Percentiles rank a stretch among this genome's conserved stretches.
Evolutionary conservation across 495 filamentous ascomycete species (phyloP).

Genomic region (Elasticomyces elasticus): DNA sequence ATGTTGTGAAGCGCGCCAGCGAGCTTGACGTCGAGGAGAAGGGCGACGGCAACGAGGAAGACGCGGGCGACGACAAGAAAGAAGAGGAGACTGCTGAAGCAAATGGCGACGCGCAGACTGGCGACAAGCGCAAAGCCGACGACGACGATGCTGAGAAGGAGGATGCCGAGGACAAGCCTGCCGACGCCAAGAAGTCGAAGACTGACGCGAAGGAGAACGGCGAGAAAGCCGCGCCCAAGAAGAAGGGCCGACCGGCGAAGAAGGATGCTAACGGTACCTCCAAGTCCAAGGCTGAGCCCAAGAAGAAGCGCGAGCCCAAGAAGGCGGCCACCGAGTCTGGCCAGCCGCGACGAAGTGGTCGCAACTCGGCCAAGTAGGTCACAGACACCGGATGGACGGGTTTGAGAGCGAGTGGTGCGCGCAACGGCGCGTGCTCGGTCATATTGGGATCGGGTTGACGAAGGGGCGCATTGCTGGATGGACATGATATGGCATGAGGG

Average conservation of each 20-base stretch:
- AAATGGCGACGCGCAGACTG: conserved; percentile 30
- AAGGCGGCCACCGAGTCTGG: conserved; percentile 33
- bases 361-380: conserved; percentile 24
- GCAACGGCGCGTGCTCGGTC: neutral
- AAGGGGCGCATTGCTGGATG: neutral
- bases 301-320: conserved; percentile 31
- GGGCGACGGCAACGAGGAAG: conserved; percentile 22
- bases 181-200: conserved; percentile 30
- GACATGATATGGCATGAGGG: neutral
- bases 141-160: conserved; percentile 26
- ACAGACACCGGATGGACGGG: neutral
- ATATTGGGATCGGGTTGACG: neutral
- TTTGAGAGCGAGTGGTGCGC: neutral
- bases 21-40: conserved; percentile 26
- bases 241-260: conserved; percentile 40
- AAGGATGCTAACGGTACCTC: conserved; percentile 10
- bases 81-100: conserved; percentile 17
- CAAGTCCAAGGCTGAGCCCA: conserved; percentile 26
- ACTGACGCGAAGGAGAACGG: too few relatives aligned
- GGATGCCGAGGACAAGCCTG: conserved; percentile 17
- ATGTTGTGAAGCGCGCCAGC: conserved; percentile 32
- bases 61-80: conserved; percentile 26
- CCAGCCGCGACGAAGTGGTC: conserved; percentile 28
- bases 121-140: conserved; percentile 33
- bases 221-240: conserved; percentile 27